phyloP scores from a whole-genome alignment of 2,329 filamentous ascomycete species.

The Cladophialophora immunda region DNA sequence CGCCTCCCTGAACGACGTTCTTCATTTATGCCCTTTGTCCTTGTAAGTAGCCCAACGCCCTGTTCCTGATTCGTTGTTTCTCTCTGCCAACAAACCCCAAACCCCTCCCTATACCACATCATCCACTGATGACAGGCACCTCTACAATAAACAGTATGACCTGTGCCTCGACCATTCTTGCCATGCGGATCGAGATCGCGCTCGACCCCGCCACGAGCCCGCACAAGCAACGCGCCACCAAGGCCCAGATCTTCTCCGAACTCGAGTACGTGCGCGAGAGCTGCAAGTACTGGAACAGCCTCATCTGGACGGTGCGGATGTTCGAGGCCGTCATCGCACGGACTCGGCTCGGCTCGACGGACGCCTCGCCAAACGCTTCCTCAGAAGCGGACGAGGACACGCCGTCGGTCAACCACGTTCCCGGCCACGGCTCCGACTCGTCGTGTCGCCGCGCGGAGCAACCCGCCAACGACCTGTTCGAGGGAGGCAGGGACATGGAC shows the following conservation, averaged over 20 bases:
- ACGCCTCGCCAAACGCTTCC: not conserved
- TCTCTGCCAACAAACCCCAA: too few species aligned
- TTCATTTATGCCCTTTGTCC: constrained; percentile 15
- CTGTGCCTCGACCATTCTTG: constrained; percentile 13
- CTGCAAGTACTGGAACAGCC: constrained; percentile 20
- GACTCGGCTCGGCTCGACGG: not conserved
- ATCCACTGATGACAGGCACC: too few species aligned
- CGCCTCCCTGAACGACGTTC: constrained; percentile 15
- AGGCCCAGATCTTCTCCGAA: constrained; percentile 21
- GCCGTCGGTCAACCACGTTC: not conserved
- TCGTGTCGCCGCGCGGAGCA: not conserved
- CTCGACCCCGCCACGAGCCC: constrained; percentile 15
- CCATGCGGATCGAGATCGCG: constrained; percentile 23
- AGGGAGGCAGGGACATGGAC: not conserved
- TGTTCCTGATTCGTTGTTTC: not conserved
- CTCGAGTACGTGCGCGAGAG: constrained; percentile 19
- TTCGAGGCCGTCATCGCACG: constrained; percentile 17
- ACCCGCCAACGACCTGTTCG: not conserved
- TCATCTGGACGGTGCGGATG: constrained; percentile 22
- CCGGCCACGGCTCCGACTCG: not conserved
- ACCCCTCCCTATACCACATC: too few species aligned
- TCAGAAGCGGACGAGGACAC: not conserved
- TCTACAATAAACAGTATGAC: constrained; percentile 20
- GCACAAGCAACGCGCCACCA: constrained; percentile 11
- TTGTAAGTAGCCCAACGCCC: not conserved